Conservation (phyloP, 495 filamentous ascomycete genomes). For the Hyaloscypha bicolor region DNA sequence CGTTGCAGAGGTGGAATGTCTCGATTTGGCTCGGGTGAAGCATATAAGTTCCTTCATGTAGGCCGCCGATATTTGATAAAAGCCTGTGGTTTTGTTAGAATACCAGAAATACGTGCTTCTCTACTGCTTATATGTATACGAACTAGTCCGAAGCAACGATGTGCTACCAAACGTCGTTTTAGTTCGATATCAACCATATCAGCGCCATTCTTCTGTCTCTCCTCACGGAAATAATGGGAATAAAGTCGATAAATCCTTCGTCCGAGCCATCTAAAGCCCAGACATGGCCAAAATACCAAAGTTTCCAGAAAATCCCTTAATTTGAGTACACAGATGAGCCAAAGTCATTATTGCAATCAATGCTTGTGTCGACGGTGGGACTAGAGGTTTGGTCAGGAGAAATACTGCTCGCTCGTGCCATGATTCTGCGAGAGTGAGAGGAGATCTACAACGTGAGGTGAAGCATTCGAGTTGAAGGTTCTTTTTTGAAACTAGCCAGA, state of each 20-base stretch:
- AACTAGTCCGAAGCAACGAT: background rate
- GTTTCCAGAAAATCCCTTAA: background rate
- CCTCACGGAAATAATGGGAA: background rate
- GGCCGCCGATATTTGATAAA: background rate
- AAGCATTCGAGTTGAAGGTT: background rate
- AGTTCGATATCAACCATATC: background rate
- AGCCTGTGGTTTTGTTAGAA: background rate
- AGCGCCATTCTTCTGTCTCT: background rate
- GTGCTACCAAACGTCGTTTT: background rate
- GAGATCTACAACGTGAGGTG: background rate
- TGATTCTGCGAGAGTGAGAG: background rate
- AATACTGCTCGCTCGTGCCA: background rate
- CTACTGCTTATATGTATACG: background rate
- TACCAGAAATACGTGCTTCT: background rate
- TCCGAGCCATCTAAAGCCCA: background rate
- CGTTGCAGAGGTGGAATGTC: background rate
- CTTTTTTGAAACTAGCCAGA: background rate
- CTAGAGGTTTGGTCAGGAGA: background rate
- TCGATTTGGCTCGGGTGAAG: background rate
- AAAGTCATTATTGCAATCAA: background rate
- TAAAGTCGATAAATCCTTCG: background rate
- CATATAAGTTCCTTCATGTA: background rate
- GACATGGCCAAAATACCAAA: background rate
- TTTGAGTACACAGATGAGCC: background rate
- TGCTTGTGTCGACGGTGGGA: background rate